Evolutionary conservation across 106 monocot genomes (phyloP).

Genomic region (Hemerocallis citrina): DNA sequence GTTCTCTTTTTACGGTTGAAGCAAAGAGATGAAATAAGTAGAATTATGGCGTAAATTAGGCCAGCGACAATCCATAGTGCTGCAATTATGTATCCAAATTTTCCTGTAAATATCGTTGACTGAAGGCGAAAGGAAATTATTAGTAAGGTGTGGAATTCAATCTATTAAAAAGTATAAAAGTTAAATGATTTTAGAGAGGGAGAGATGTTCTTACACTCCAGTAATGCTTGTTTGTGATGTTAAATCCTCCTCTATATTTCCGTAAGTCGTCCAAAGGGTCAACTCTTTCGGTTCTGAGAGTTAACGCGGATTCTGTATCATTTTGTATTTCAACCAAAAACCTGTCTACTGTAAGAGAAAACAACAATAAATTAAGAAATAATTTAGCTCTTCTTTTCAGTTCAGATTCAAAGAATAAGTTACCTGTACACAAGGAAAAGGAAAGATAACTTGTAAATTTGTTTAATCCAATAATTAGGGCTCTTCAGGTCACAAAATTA

Average conservation of each 20-base stretch:
- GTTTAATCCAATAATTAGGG: no score
- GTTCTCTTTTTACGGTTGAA: slow-evolving; percentile 13
- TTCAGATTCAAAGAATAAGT: no score
- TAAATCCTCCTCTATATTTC: slow-evolving; percentile 80
- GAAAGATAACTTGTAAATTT: no score
- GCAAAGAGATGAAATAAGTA: slow-evolving; percentile 15
- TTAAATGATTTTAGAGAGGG: neutral
- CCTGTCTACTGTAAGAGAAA: slow-evolving; percentile 11
- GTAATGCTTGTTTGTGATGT: slow-evolving; percentile 90
- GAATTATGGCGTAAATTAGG: slow-evolving; percentile 17
- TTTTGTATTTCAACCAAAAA: slow-evolving; percentile 22
- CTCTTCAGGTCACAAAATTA: no score
- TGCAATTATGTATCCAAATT: slow-evolving; percentile 67
- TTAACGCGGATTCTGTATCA: slow-evolving; percentile 19
- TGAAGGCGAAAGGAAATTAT: slow-evolving; percentile 20
- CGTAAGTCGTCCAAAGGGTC: slow-evolving; percentile 66
- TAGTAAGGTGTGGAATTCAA: neutral
- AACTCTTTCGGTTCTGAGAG: slow-evolving; percentile 44
- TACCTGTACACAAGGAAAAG: no score
- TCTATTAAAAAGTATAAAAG: no score
- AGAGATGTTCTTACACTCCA: slow-evolving; percentile 74
- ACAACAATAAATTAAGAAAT: slow-evolving; percentile 3
- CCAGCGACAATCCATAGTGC: slow-evolving; percentile 57
- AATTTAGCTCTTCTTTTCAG: no score
- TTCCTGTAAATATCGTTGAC: slow-evolving; percentile 80